A percentile compares a stretch with the other conserved stretches of the same genome.
These are phyloP conservation scores for Saccharomyces hybrid DNA, from an alignment of 1,139 yeast genomes.

Conservation along the genomic window DNA sequence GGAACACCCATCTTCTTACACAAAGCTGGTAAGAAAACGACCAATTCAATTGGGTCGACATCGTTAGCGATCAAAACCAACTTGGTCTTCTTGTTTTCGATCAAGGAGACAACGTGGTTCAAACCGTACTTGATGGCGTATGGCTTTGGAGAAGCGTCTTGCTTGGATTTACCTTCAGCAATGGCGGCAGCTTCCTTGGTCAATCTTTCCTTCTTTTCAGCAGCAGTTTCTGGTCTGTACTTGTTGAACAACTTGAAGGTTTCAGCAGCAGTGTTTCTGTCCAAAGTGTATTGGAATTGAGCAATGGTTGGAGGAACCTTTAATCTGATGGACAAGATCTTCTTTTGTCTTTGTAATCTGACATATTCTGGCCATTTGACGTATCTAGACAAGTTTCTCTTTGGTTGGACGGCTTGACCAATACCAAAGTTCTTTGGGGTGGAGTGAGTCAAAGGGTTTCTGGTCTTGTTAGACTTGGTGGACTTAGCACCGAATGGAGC, in stretches of 20 bases:
- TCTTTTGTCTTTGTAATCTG: conserved; percentile 96
- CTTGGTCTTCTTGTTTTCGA: conserved; percentile 97
- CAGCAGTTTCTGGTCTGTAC: conserved; percentile 95
- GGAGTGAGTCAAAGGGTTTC: conserved; percentile 77
- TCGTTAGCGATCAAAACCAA: conserved; percentile 95
- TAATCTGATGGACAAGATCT: conserved; percentile 86
- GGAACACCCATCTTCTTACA: conserved; percentile 99
- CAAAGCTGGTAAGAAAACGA: conserved; percentile 92
- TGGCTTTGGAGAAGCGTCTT: conserved; percentile 94
- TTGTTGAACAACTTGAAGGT: conserved; percentile 94
- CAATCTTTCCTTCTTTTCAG: conserved; percentile 98
- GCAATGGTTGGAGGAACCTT: conserved; percentile 98
- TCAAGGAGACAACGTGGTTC: conserved; percentile 93
- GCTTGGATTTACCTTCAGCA: conserved; percentile 94
- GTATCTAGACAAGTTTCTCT: conserved; percentile 90
- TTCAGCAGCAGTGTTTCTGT: conserved; percentile 97
- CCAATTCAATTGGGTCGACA: conserved; percentile 97
- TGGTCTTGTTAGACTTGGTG: conserved; percentile 37
- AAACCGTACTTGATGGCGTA: conserved; percentile 94
- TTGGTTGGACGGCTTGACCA: conserved; percentile 93
- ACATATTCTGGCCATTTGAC: conserved; percentile 99
- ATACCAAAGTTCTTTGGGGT: conserved; percentile 93
- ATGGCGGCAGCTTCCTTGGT: conserved; percentile 98
- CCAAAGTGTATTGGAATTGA: conserved; percentile 91
- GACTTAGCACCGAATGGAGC: conserved; percentile 64